Evolutionary conservation across 495 filamentous ascomycete species (phyloP).

Genomic region (Platismatia glauca): DNA sequence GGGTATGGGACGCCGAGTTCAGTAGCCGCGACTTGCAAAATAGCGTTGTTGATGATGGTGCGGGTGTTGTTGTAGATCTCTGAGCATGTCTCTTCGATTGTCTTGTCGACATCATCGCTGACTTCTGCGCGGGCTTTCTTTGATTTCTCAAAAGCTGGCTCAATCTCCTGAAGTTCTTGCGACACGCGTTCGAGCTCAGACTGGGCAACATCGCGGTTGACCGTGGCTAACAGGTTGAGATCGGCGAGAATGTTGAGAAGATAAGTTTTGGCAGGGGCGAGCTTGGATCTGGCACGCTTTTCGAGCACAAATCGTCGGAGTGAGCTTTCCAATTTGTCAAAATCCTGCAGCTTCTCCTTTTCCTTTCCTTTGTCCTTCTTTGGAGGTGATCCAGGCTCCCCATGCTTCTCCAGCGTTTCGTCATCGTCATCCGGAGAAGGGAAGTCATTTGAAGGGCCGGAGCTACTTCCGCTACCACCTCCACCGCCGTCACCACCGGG

Average conservation of each 20-base stretch:
- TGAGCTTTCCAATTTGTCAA: slow-evolving; percentile 78
- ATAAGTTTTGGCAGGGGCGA: slow-evolving; percentile 92
- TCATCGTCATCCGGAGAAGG: slow-evolving; percentile 44
- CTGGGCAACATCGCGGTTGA: slow-evolving; percentile 81
- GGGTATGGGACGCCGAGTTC: slow-evolving; percentile 79
- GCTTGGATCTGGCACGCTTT: slow-evolving; percentile 87
- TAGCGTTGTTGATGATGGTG: slow-evolving; percentile 57
- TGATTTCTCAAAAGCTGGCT: slow-evolving; percentile 75
- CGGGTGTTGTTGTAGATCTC: slow-evolving; percentile 79
- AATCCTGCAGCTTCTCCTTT: slow-evolving; percentile 77
- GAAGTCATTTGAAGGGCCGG: slow-evolving; percentile 41
- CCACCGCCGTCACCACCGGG: slow-evolving; percentile 41
- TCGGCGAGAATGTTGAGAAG: slow-evolving; percentile 89
- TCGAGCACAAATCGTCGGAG: slow-evolving; percentile 91
- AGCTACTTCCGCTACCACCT: slow-evolving; percentile 50
- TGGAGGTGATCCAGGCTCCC: slow-evolving; percentile 38
- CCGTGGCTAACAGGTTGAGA: slow-evolving; percentile 67
- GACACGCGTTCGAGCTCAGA: slow-evolving; percentile 78
- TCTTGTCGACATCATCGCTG: slow-evolving; percentile 68
- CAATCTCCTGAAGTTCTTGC: slow-evolving; percentile 69
- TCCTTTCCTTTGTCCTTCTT: slow-evolving; percentile 86
- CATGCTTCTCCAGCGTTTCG: slow-evolving; percentile 33
- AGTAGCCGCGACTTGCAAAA: slow-evolving; percentile 62
- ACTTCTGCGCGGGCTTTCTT: slow-evolving; percentile 75
- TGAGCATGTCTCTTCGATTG: slow-evolving; percentile 74